A percentile compares a stretch with the other conserved stretches of the same genome.
These are phyloP conservation scores for Rhodofomes roseus DNA, from an alignment of 1,284 basidiomycete species.

Conservation along the genomic window DNA sequence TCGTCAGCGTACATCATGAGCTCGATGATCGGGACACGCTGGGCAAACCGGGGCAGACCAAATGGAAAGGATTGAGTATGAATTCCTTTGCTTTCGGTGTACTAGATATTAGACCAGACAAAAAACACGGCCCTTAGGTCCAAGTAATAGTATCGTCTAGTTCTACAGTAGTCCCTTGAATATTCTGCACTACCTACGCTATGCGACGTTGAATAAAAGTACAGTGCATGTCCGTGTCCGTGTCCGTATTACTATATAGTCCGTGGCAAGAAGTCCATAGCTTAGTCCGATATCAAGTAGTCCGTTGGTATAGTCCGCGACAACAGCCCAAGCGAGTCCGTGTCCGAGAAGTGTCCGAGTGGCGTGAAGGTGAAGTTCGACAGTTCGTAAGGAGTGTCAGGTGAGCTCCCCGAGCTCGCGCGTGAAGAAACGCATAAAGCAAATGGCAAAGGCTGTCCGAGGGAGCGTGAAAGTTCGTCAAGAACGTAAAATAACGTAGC, in stretches of 20 bases:
- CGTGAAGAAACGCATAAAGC: constrained; percentile 6
- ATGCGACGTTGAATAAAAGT: constrained; percentile 2
- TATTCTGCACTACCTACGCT: not conserved
- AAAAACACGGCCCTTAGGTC: not conserved
- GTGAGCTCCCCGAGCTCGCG: constrained; percentile 5
- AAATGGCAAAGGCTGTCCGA: constrained; percentile 6
- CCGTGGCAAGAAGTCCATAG: not conserved
- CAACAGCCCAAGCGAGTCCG: constrained; percentile 1
- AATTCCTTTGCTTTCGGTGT: not conserved
- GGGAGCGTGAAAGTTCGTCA: constrained; percentile 15
- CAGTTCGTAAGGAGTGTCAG: constrained; percentile 2
- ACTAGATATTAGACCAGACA: not conserved
- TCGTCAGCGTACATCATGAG: no score
- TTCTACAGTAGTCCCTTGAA: constrained; percentile 8
- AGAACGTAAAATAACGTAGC: constrained; percentile 17
- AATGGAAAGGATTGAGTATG: not conserved
- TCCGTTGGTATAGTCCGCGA: constrained; percentile 2
- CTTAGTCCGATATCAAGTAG: not conserved
- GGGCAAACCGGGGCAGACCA: no score
- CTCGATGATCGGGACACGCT: no score
- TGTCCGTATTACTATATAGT: not conserved
- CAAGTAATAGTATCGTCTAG: constrained; percentile 5
- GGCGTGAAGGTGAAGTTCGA: constrained; percentile 7
- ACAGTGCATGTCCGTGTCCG: constrained; percentile 7
- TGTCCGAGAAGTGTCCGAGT: constrained; percentile 4